These are phyloP conservation scores for Aspergillus nidulans DNA, from an alignment of 495 filamentous ascomycete genomes.

Conservation along the genomic window DNA sequence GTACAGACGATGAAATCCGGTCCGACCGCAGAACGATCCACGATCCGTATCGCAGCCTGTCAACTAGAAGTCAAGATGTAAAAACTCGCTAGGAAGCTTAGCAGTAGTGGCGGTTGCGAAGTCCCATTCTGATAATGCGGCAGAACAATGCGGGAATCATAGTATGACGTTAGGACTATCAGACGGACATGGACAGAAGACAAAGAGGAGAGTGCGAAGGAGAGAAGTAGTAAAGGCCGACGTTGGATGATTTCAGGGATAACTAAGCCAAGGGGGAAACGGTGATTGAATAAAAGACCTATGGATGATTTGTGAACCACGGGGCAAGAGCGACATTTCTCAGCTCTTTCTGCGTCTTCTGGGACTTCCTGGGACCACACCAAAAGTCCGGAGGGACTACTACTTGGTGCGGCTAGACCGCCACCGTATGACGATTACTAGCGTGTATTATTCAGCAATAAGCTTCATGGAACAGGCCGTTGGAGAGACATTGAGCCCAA, in stretches of 20 bases:
- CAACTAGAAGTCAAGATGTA: not conserved
- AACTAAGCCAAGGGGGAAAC: not conserved
- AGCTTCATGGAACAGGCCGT: not conserved
- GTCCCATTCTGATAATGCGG: constrained; percentile 21
- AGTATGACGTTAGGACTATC: not conserved
- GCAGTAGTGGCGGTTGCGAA: constrained; percentile 7
- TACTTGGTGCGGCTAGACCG: not conserved
- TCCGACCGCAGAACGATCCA: not conserved
- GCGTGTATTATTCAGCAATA: constrained; percentile 2
- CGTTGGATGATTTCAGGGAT: not conserved
- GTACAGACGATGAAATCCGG: not conserved
- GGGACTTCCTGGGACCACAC: not conserved
- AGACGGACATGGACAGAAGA: constrained; percentile 4
- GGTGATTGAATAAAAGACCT: not conserved
- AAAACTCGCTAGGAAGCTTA: constrained; percentile 6
- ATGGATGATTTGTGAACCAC: not conserved
- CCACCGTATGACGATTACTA: constrained; percentile 5
- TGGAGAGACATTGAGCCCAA: not conserved
- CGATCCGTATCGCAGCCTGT: not conserved
- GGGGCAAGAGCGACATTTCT: not conserved
- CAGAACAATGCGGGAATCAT: constrained; percentile 19
- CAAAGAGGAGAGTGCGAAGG: not conserved
- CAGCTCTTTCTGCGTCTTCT: constrained; percentile 1
- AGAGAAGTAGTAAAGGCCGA: not conserved
- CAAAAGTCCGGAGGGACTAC: no score